phyloP scores from a whole-genome alignment of 2,329 filamentous ascomycete genomes.

The Trichoderma cornu-damae region DNA sequence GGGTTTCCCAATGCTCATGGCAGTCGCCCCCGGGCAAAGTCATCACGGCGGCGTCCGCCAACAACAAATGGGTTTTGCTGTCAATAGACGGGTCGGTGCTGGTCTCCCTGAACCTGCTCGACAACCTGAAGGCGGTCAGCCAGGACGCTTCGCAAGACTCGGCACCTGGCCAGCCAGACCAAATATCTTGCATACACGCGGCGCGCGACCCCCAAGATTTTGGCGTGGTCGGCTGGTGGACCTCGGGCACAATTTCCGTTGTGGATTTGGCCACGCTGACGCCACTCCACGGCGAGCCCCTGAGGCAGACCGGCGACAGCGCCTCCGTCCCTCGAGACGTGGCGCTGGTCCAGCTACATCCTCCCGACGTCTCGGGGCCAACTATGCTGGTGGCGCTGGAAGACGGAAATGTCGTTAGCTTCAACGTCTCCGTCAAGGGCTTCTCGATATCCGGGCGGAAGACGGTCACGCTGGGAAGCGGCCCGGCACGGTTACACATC shows the following conservation, averaged over 20 bases:
- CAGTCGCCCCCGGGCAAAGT: constrained; percentile 41
- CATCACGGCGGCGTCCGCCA: constrained; percentile 77
- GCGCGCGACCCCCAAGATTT: constrained; percentile 57
- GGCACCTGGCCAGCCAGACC: constrained; percentile 44
- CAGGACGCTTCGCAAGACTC: constrained; percentile 55
- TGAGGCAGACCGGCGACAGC: constrained; percentile 58
- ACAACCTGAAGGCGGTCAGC: constrained; percentile 52
- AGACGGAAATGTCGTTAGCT: constrained; percentile 85
- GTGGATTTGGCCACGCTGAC: constrained; percentile 63
- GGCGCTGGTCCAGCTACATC: constrained; percentile 71
- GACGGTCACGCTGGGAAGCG: constrained; percentile 77
- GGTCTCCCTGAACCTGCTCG: constrained; percentile 59
- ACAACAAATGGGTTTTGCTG: constrained; percentile 63
- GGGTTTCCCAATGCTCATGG: constrained; percentile 57
- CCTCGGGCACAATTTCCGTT: constrained; percentile 71
- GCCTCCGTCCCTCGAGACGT: constrained; percentile 79
- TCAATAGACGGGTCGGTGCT: constrained; percentile 71
- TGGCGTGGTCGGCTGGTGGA: constrained; percentile 84
- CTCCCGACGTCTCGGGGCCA: constrained; percentile 51
- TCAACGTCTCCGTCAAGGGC: constrained; percentile 59
- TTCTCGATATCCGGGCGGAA: constrained; percentile 66
- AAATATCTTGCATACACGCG: constrained; percentile 80
- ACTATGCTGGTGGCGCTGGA: constrained; percentile 88
- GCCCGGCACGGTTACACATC: constrained; percentile 74
- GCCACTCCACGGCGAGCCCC: constrained; percentile 58